Percentiles rank a stretch among this genome's conserved stretches.
These are phyloP conservation scores for Trametes cingulata DNA, from an alignment of 768 basidiomycete genomes.

Conservation along the genomic window DNA sequence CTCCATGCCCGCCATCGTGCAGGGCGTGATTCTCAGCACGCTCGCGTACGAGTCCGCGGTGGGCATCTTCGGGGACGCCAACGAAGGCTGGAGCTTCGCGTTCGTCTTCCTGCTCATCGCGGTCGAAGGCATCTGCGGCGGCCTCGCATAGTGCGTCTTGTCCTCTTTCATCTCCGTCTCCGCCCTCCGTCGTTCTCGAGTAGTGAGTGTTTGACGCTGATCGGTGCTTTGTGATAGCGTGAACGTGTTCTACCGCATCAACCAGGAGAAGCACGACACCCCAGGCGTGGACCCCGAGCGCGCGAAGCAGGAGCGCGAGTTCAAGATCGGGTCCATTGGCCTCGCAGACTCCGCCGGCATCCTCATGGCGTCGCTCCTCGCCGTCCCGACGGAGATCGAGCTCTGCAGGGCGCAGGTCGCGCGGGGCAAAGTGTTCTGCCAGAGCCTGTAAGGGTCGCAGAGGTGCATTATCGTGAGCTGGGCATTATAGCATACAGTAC, in stretches of 20 bases:
- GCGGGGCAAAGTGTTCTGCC: slow-evolving; percentile 72
- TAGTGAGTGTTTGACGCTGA: background rate
- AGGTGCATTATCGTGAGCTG: background rate
- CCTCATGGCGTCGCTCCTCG: slow-evolving; percentile 57
- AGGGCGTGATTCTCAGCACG: slow-evolving; percentile 63
- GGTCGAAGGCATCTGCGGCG: slow-evolving; percentile 90
- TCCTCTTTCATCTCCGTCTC: slow-evolving; percentile 26
- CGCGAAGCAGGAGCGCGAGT: slow-evolving; percentile 77
- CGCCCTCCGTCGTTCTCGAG: background rate
- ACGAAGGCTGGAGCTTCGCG: slow-evolving; percentile 49
- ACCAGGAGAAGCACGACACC: slow-evolving; percentile 62
- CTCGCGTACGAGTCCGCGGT: slow-evolving; percentile 68
- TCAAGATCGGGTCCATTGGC: slow-evolving; percentile 88
- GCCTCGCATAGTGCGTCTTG: slow-evolving; percentile 78
- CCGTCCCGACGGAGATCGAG: slow-evolving; percentile 73
- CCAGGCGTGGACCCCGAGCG: slow-evolving; percentile 54
- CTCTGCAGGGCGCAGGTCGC: slow-evolving; percentile 74
- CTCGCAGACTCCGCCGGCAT: slow-evolving; percentile 82
- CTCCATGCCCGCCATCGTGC: slow-evolving; percentile 73
- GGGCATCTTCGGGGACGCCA: slow-evolving; percentile 57
- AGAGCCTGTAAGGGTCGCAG: slow-evolving; percentile 45
- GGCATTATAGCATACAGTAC: background rate
- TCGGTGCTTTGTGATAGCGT: slow-evolving; percentile 47
- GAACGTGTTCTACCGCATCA: slow-evolving; percentile 83
- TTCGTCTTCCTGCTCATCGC: slow-evolving; percentile 78